Percentiles rank a stretch among this genome's conserved stretches.
These are phyloP conservation scores for Fusarium tricinctum DNA, from an alignment of 2,329 filamentous ascomycete genomes.

Conservation along the genomic window DNA sequence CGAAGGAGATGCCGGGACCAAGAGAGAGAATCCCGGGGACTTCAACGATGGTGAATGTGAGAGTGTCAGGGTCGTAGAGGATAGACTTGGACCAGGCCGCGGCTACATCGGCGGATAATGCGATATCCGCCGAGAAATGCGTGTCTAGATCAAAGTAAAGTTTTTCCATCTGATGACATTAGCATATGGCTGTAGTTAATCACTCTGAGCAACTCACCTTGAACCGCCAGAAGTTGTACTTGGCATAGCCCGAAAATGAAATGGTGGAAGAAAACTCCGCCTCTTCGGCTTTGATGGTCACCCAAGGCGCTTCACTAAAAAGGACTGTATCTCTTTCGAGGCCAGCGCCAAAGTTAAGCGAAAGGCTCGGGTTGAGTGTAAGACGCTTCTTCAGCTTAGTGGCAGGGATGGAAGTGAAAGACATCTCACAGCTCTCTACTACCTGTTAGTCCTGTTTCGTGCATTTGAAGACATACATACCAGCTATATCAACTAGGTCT, in stretches of 20 bases:
- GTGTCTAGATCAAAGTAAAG: slow-evolving; percentile 24
- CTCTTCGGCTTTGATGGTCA: slow-evolving; percentile 18
- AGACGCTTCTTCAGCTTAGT: slow-evolving; percentile 17
- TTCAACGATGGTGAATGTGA: slow-evolving; percentile 9
- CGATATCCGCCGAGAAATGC: slow-evolving; percentile 13
- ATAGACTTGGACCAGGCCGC: slow-evolving; percentile 24
- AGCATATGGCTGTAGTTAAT: accelerated
- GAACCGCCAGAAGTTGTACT: slow-evolving; percentile 29
- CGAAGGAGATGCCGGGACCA: slow-evolving; percentile 12
- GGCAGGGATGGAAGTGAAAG: slow-evolving; percentile 15
- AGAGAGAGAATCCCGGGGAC: slow-evolving; percentile 18
- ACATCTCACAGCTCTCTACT: slow-evolving; percentile 23
- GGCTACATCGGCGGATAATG: slow-evolving; percentile 7
- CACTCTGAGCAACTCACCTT: neutral
- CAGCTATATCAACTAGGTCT: slow-evolving; percentile 15
- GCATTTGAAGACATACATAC: neutral
- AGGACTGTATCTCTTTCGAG: slow-evolving; percentile 12
- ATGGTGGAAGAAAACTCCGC: slow-evolving; percentile 26
- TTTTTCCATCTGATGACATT: slow-evolving; percentile 14
- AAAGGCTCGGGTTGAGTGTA: slow-evolving; percentile 6
- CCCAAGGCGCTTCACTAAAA: slow-evolving; percentile 23
- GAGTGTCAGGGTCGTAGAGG: slow-evolving; percentile 13
- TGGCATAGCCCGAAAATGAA: slow-evolving; percentile 11
- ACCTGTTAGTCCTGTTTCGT: neutral
- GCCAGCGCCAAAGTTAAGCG: slow-evolving; percentile 1